A percentile compares a stretch with the other conserved stretches of the same genome.
phyloP scores from a whole-genome alignment of 306 rosid genomes.

The Cicer chorassanicum region DNA sequence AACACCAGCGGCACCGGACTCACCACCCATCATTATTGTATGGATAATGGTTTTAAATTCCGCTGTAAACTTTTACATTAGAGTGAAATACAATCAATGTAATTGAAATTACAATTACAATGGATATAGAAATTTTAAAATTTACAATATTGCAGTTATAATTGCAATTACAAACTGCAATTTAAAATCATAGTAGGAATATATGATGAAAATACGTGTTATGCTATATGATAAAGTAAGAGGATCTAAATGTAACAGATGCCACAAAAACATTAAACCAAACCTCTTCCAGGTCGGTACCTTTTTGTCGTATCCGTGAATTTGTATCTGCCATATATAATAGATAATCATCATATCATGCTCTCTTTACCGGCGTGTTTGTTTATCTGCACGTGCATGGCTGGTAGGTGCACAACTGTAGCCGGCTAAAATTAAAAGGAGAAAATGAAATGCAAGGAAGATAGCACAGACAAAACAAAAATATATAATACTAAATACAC shows the following conservation, averaged over 20 bases:
- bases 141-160: no score
- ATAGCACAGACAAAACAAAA: constrained; percentile 10
- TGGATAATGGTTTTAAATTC: neutral
- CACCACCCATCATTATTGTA: constrained; percentile 36
- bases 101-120: no score
- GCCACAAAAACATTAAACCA: constrained; percentile 28
- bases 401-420: neutral
- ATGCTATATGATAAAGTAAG: neutral
- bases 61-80: no score
- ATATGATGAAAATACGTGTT: constrained; percentile 21
- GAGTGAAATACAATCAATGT: no score
- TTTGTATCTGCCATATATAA: neutral
- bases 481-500: neutral
- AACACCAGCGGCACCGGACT: constrained; percentile 5
- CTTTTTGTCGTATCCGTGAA: constrained; percentile 26
- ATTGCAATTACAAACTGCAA: no score
- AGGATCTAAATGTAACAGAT: constrained; percentile 23
- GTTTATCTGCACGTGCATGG: constrained; percentile 23
- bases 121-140: no score
- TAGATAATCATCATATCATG: neutral
- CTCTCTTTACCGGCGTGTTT: neutral
- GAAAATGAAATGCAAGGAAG: neutral
- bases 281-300: constrained; percentile 23
- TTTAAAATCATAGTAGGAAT: no score
- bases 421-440: constrained; percentile 10